Evolutionary conservation across 805 yeast species (phyloP).

Genomic region (Candida adriatica): DNA sequence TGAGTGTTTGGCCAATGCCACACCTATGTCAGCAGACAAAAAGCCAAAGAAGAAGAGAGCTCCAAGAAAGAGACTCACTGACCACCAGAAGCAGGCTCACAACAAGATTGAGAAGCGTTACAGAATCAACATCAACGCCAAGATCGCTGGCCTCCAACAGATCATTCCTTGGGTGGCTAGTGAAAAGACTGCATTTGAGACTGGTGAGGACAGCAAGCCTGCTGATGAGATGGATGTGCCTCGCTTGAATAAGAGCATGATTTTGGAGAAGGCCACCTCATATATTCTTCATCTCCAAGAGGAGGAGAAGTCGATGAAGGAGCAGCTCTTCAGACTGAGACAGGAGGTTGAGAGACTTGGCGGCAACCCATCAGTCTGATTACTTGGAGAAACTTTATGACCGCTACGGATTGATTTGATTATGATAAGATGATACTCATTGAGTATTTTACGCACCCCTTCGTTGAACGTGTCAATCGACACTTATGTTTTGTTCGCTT

Average conservation of each 20-base stretch:
- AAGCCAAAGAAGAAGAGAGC: constrained; percentile 38
- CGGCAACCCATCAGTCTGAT: constrained; percentile 9
- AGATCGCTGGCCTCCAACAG: constrained; percentile 59
- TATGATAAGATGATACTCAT: not conserved
- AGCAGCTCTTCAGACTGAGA: constrained; percentile 25
- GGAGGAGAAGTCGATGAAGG: constrained; percentile 34
- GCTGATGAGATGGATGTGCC: constrained; percentile 23
- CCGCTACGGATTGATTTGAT: not conserved
- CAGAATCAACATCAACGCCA: constrained; percentile 64
- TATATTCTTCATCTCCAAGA: constrained; percentile 49
- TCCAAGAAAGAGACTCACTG: constrained; percentile 48
- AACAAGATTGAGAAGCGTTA: constrained; percentile 67
- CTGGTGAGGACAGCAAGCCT: constrained; percentile 20
- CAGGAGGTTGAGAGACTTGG: constrained; percentile 22
- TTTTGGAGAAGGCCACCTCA: constrained; percentile 60
- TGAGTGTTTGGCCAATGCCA: not conserved
- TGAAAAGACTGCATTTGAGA: constrained; percentile 58
- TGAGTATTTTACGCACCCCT: not conserved
- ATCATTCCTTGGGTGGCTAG: constrained; percentile 62
- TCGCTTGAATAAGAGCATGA: constrained; percentile 57
- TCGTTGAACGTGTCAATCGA: not conserved
- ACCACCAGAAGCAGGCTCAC: constrained; percentile 62
- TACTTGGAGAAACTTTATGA: too few relatives aligned
- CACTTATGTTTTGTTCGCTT: constrained; percentile 1
- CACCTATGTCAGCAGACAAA: constrained; percentile 7